Conservation (phyloP, 2,329 filamentous ascomycete genomes). For the Stachybotrys chlorohalonatus region DNA sequence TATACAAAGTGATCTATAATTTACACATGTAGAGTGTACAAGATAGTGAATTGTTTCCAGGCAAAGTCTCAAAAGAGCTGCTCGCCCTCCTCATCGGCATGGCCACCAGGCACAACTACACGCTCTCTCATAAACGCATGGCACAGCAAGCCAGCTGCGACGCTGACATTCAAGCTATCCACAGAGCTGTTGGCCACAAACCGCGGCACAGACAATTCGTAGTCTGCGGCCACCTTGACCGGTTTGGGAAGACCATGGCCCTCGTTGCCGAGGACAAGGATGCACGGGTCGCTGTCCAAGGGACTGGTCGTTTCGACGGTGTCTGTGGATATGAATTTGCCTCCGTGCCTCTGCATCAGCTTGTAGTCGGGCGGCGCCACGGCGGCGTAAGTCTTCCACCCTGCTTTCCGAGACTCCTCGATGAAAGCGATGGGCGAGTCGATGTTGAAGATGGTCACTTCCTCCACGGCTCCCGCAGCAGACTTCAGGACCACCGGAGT, state of each 20-base stretch:
- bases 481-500: constrained; percentile 77
- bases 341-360: constrained; percentile 21
- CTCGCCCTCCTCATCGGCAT: neutral
- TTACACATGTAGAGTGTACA: too few relatives aligned
- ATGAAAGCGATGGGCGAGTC: constrained; percentile 62
- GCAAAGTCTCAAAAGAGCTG: too few relatives aligned
- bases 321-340: constrained; percentile 39
- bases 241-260: constrained; percentile 61
- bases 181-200: constrained; percentile 47
- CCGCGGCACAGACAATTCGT: constrained; percentile 55
- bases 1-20: too few relatives aligned
- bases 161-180: constrained; percentile 90
- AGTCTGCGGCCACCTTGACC: constrained; percentile 58
- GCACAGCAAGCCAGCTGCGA: constrained; percentile 71
- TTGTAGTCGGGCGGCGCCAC: constrained; percentile 38
- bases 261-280: constrained; percentile 79
- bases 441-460: constrained; percentile 63
- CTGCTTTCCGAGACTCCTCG: constrained; percentile 52
- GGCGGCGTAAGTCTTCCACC: constrained; percentile 80
- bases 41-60: too few relatives aligned
- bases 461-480: constrained; percentile 79
- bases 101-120: neutral
- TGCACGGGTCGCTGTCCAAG: constrained; percentile 52
- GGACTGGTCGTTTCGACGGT: constrained; percentile 42
- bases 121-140: constrained; percentile 51